Conservation (phyloP, 345 rosid species). For the Mangifera indica region DNA sequence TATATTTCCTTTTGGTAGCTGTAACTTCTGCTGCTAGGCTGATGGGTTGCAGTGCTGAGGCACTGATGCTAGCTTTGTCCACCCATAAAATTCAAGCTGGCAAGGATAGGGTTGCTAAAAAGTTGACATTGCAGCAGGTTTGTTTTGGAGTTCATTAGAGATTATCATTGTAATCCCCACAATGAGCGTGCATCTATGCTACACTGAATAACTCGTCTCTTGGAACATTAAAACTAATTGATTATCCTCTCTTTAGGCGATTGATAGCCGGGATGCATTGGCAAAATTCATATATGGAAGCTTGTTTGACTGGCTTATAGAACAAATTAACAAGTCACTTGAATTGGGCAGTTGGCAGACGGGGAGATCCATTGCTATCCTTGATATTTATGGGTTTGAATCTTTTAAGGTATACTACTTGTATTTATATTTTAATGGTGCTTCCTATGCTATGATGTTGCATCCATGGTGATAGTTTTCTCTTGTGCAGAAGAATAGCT, state of each 20-base stretch:
- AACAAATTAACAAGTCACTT: conserved; percentile 71
- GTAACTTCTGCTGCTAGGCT: conserved; percentile 63
- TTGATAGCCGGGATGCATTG: conserved; percentile 82
- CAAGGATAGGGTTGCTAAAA: conserved; percentile 64
- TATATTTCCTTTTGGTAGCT: conserved; percentile 51
- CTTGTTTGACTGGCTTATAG: conserved; percentile 91
- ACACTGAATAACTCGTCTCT: conserved; percentile 1
- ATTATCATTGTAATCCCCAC: neutral
- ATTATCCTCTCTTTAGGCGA: conserved; percentile 53
- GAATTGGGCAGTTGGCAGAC: conserved; percentile 46
- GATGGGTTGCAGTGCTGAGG: conserved; percentile 65
- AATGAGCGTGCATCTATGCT: neutral
- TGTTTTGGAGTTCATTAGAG: conserved; percentile 12
- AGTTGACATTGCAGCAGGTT: conserved; percentile 83
- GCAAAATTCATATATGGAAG: conserved; percentile 82
- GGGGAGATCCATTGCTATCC: conserved; percentile 81
- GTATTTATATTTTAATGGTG: conserved; percentile 8
- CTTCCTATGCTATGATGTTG: conserved; percentile 7
- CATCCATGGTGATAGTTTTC: conserved; percentile 21
- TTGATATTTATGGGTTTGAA: conserved; percentile 94
- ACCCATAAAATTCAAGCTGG: conserved; percentile 69
- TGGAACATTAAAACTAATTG: conserved; percentile 12
- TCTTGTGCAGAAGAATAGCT: conserved; percentile 80
- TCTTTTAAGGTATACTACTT: conserved; percentile 69
- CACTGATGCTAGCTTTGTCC: conserved; percentile 62